Conservation (phyloP, 2,329 filamentous ascomycete species). For the Zopfia rhizophila region DNA sequence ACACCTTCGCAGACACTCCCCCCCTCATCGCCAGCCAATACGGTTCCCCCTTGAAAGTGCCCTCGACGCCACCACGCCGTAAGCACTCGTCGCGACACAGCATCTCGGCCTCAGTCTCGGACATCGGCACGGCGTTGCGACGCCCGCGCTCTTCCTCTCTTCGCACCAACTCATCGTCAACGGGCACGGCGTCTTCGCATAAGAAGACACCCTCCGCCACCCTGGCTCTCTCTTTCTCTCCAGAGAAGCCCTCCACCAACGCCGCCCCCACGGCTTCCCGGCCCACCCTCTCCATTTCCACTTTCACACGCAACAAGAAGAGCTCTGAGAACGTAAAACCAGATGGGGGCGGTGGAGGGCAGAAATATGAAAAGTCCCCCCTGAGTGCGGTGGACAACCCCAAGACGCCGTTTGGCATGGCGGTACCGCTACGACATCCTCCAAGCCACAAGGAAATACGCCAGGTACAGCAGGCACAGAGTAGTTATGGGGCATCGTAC, state of each 20-base stretch:
- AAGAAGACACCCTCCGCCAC: conserved; percentile 47
- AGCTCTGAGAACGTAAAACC: conserved; percentile 46
- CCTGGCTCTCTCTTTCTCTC: conserved; percentile 47
- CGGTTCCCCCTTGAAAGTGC: conserved; percentile 28
- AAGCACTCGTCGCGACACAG: conserved; percentile 42
- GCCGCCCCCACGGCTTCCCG: conserved; percentile 36
- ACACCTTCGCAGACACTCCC: conserved; percentile 14
- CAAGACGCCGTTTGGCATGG: conserved; percentile 47
- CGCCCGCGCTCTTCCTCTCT: conserved; percentile 54
- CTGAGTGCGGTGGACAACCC: conserved; percentile 45
- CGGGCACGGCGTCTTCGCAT: conserved; percentile 41
- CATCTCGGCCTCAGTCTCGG: conserved; percentile 48
- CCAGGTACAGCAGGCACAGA: conserved; percentile 28
- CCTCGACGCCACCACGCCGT: conserved; percentile 39
- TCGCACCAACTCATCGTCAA: conserved; percentile 47
- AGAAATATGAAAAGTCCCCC: conserved; percentile 43
- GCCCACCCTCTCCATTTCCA: conserved; percentile 51
- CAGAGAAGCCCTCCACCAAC: conserved; percentile 43
- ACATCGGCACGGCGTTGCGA: conserved; percentile 52
- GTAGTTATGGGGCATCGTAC: conserved; percentile 19
- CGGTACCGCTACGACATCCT: conserved; percentile 35
- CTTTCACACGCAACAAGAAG: conserved; percentile 50
- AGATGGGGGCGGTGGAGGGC: conserved; percentile 9
- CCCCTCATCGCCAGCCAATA: conserved; percentile 31
- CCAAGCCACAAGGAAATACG: conserved; percentile 42